Percentiles rank a stretch among this genome's conserved stretches.
Evolutionary conservation across 305 asterid species (phyloP).

Genomic region (Fraxinus sp.): DNA sequence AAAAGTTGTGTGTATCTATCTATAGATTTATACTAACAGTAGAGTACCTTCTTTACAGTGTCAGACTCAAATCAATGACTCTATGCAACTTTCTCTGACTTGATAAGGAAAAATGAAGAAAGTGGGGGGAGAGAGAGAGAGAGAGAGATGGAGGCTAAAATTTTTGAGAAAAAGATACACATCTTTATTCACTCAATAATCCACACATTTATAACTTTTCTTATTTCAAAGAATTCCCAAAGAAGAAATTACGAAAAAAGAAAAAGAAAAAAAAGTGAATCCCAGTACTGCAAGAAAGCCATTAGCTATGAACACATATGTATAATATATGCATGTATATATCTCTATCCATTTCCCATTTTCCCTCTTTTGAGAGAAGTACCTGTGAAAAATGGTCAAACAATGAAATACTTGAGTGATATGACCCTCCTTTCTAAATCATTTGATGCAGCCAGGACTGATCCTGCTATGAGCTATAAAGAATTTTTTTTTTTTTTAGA

Average conservation of each 20-base stretch:
- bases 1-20: background rate
- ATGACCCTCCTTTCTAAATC: constrained; percentile 46
- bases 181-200: constrained; percentile 37
- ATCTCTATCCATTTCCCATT: background rate
- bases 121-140: background rate
- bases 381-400: constrained; percentile 28
- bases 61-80: background rate
- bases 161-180: constrained; percentile 36
- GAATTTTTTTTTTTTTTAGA: constrained; percentile 5
- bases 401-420: constrained; percentile 23
- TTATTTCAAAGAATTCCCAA: background rate
- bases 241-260: background rate
- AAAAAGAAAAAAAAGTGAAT: background rate
- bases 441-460: constrained; percentile 40
- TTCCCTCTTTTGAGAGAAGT: constrained; percentile 1
- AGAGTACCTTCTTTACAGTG: background rate
- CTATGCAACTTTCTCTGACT: constrained; percentile 27
- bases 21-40: background rate
- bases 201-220: constrained; percentile 12
- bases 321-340: background rate
- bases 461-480: constrained; percentile 25
- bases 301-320: background rate
- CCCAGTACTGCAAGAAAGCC: background rate
- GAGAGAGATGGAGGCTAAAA: constrained; percentile 13
- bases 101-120: constrained; percentile 18